Base-by-base conservation (phyloP, 352 stramenopile genomes). In the Peronospora tabacina region DNA sequence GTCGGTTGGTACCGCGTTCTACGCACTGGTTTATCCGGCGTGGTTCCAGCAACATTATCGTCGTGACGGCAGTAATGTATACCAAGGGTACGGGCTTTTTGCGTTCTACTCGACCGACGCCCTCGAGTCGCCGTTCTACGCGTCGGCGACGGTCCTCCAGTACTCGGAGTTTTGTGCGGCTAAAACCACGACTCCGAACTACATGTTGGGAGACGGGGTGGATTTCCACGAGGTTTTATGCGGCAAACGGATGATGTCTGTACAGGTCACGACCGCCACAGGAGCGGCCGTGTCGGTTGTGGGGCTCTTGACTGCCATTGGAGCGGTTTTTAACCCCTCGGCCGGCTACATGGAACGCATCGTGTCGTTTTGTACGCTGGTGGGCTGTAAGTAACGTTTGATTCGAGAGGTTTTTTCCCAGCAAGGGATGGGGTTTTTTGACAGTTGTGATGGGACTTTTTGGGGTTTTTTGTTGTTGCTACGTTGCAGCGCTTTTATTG, bases 31-130 rank as follows among this genome's bases (percentile, higher is more conserved):
- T 10, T 91, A 90, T 53, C 81, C 81, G 7, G 78, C 81, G 22
- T 91, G 81, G 81, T 91, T 91, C 67, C 76, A 88, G 58, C 81
- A 91, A 59, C 75, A 87, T 53, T 91, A 89, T 62, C 71, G 75
- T 36, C 78, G 74, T 36, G 66, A 86, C 36, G 77, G 75, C 12
- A 76, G 72, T 12, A 52, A 88, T 50, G 67, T 91, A 20, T 91
- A 80, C 57, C 81, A 91, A 62, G 72, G 78, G 20, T 91, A 83
- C 49, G 81, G 81, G 0, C 66, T 91, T 37, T 91, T 90, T 52
- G 71, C 74, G 13, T 90, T 90, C 54, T 87, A 90, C 73, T 91
- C 81, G 51, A 91, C 81, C 2, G 68, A 60, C 39, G 53, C 59
- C 32, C 75, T 91, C 44, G 62, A 84, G 33, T 73, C 70, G 17